Evolutionary conservation across 352 stramenopile species (phyloP).

Genomic region (Phytophthora brassicae): DNA sequence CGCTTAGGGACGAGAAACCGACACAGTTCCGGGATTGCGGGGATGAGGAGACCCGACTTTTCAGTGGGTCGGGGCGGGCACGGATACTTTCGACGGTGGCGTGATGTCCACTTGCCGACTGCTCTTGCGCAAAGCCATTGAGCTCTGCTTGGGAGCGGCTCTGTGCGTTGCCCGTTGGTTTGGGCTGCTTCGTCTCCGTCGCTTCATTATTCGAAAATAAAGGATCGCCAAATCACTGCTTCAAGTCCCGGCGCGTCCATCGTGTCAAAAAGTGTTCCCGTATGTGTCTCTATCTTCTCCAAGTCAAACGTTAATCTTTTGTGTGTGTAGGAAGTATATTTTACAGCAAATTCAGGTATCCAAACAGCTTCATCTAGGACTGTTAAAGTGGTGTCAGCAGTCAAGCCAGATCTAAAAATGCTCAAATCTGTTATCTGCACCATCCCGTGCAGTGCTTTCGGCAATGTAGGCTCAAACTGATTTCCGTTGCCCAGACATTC

Average conservation of each 20-base stretch:
- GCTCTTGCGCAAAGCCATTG: slow-evolving; percentile 19
- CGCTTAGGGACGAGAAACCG: slow-evolving; percentile 49
- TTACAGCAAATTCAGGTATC: neutral
- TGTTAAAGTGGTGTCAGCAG: no score
- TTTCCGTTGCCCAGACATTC: slow-evolving; percentile 5
- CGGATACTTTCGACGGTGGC: slow-evolving; percentile 24
- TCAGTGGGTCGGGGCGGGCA: slow-evolving; percentile 30
- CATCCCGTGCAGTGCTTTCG: neutral
- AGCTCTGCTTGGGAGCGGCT: slow-evolving; percentile 20
- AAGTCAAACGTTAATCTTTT: no score
- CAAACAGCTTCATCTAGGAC: neutral
- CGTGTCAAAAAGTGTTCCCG: slow-evolving; percentile 13
- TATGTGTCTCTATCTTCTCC: slow-evolving; percentile 5
- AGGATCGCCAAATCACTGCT: slow-evolving; percentile 69
- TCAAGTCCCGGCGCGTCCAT: slow-evolving; percentile 25
- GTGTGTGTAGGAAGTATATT: slow-evolving; percentile 1
- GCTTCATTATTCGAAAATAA: slow-evolving; percentile 83
- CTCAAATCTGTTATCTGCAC: neutral
- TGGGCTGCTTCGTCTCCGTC: slow-evolving; percentile 36
- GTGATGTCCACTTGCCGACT: slow-evolving; percentile 33
- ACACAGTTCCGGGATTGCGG: slow-evolving; percentile 49
- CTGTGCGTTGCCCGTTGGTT: slow-evolving; percentile 21
- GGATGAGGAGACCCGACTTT: slow-evolving; percentile 33
- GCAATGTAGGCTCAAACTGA: no score
- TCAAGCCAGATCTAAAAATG: no score